A percentile compares a stretch with the other conserved stretches of the same genome.
Conservation (phyloP, 2,329 filamentous ascomycete species). For the Talaromyces verruculosus region DNA sequence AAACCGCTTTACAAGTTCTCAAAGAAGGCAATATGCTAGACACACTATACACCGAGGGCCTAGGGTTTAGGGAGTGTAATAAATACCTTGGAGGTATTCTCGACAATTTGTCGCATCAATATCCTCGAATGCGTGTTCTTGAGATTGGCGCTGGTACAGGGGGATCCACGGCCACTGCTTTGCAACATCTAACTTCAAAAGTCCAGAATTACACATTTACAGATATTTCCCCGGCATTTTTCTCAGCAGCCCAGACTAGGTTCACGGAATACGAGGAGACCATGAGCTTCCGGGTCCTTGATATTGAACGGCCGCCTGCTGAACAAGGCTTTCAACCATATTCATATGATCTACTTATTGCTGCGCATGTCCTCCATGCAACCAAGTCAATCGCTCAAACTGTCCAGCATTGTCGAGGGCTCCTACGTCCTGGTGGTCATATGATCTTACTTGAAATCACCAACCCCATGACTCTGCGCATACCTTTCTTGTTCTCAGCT, state of each 20-base stretch:
- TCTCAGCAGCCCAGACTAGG: constrained; percentile 11
- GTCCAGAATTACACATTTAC: constrained; percentile 30
- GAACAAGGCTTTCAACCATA: constrained; percentile 33
- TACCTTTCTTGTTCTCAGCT: background rate
- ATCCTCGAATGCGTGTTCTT: constrained; percentile 47
- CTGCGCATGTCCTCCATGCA: constrained; percentile 38
- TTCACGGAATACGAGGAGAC: constrained; percentile 12
- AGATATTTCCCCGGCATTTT: constrained; percentile 24
- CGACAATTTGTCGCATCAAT: constrained; percentile 40
- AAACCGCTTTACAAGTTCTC: constrained; percentile 42
- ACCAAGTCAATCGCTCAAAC: constrained; percentile 28
- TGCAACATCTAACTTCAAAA: constrained; percentile 30
- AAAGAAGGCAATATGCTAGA: constrained; percentile 37
- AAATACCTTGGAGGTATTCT: constrained; percentile 27
- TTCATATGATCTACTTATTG: constrained; percentile 37
- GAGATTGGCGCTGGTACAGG: constrained; percentile 38
- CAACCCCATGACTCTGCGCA: background rate
- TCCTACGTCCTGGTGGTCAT: constrained; percentile 45
- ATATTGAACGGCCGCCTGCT: constrained; percentile 31
- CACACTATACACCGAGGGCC: constrained; percentile 34
- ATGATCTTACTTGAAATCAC: constrained; percentile 48
- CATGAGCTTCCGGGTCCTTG: constrained; percentile 31
- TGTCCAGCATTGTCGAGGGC: constrained; percentile 28
- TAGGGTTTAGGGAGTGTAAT: constrained; percentile 23
- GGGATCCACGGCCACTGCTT: constrained; percentile 39